Evolutionary conservation across 768 basidiomycete species (phyloP).

Genomic region (Chiua virens): DNA sequence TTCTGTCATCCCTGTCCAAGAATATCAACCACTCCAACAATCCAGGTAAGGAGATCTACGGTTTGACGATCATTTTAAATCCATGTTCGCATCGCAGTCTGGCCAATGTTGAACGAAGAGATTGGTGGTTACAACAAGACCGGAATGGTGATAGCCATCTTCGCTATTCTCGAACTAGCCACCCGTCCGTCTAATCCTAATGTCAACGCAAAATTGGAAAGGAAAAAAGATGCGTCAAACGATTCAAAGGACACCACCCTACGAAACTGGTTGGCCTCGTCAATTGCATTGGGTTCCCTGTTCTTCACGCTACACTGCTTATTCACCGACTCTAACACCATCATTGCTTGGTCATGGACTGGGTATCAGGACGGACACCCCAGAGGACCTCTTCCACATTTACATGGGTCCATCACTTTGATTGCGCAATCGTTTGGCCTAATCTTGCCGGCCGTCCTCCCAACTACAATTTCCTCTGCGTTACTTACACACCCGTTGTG

Average conservation of each 20-base stretch:
- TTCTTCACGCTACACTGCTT: constrained; percentile 74
- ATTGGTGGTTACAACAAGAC: constrained; percentile 71
- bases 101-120: constrained; percentile 69
- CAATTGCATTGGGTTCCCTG: constrained; percentile 63
- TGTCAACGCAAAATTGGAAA: background rate
- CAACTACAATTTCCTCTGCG: constrained; percentile 12
- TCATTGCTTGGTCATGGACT: constrained; percentile 88
- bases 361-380: constrained; percentile 66
- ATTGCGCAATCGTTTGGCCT: constrained; percentile 61
- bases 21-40: constrained; percentile 81
- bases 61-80: background rate
- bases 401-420: constrained; percentile 70
- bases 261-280: constrained; percentile 38
- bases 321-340: constrained; percentile 71
- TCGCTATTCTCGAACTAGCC: constrained; percentile 58
- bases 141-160: constrained; percentile 55
- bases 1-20: constrained; percentile 68
- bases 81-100: constrained; percentile 46
- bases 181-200: constrained; percentile 36
- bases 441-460: constrained; percentile 38
- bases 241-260: constrained; percentile 13
- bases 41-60: constrained; percentile 46
- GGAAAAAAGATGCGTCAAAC: background rate
- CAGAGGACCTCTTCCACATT: constrained; percentile 69
- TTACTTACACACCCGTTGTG: constrained; percentile 48